phyloP scores from a whole-genome alignment of 306 rosid species.

The Psophocarpus tetragonolobus region DNA sequence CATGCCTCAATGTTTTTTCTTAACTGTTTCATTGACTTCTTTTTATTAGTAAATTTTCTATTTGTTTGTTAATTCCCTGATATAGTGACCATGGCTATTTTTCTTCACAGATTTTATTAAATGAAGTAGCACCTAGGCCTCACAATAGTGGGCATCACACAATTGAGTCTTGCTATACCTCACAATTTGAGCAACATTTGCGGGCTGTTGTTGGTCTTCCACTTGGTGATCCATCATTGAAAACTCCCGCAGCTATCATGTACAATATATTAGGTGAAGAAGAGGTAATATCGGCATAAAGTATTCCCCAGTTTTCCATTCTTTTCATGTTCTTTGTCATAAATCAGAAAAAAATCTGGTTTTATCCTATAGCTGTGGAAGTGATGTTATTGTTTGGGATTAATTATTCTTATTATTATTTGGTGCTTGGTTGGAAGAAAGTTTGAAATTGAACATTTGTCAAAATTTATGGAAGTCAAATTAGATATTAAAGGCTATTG shows the following conservation, averaged over 20 bases:
- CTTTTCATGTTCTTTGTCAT: neutral
- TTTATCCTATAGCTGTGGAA: neutral
- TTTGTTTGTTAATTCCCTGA: slow-evolving; percentile 28
- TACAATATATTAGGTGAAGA: slow-evolving; percentile 90
- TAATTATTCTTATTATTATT: neutral
- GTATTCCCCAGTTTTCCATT: neutral
- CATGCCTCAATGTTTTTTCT: neutral
- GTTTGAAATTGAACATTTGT: neutral
- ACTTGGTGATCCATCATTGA: slow-evolving; percentile 95
- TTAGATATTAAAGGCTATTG: slow-evolving; percentile 4
- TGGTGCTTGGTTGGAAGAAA: neutral
- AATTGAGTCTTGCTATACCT: slow-evolving; percentile 84
- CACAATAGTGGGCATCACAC: slow-evolving; percentile 99
- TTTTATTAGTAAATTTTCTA: slow-evolving; percentile 16
- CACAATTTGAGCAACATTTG: slow-evolving; percentile 92
- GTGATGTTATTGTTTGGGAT: slow-evolving; percentile 12
- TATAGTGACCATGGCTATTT: neutral
- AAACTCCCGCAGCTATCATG: slow-evolving; percentile 83
- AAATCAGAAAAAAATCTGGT: neutral
- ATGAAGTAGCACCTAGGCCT: slow-evolving; percentile 97
- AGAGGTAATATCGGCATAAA: slow-evolving; percentile 50
- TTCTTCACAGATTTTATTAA: slow-evolving; percentile 72
- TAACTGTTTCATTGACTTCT: neutral
- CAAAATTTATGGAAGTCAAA: slow-evolving; percentile 5
- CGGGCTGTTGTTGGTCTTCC: slow-evolving; percentile 97